A percentile compares a stretch with the other conserved stretches of the same genome.
Conservation (phyloP, 352 stramenopile species). For the Phytopythium boreale region DNA sequence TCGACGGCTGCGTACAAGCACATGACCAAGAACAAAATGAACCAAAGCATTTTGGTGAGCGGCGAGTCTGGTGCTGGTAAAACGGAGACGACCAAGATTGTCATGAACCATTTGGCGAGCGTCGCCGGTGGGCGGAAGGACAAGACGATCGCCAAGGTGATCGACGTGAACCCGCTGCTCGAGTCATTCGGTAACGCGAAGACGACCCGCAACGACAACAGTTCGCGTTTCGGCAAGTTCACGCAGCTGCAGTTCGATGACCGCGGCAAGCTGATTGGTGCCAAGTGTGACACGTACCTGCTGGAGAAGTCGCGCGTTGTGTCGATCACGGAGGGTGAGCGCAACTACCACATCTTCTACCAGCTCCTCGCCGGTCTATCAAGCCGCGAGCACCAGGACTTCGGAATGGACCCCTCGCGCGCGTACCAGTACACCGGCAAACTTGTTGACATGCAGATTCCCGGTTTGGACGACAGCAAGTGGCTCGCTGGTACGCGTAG, state of each 20-base stretch:
- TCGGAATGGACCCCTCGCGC: constrained; percentile 58
- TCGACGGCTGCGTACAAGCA: constrained; percentile 86
- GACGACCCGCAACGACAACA: constrained; percentile 93
- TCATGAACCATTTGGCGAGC: constrained; percentile 87
- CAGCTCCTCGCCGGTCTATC: constrained; percentile 83
- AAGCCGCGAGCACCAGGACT: constrained; percentile 46
- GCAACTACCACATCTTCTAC: constrained; percentile 99
- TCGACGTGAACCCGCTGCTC: constrained; percentile 91
- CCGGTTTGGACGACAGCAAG: constrained; percentile 82
- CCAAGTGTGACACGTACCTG: constrained; percentile 93
- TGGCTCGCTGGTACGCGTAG: constrained; percentile 78
- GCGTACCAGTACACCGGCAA: constrained; percentile 76
- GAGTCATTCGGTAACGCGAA: constrained; percentile 95
- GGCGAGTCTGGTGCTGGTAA: constrained; percentile 90
- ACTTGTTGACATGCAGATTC: constrained; percentile 76
- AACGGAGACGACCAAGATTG: constrained; percentile 97
- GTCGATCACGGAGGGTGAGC: constrained; percentile 93
- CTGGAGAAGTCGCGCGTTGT: constrained; percentile 96
- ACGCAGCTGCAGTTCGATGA: constrained; percentile 87
- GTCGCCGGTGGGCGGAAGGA: constrained; percentile 82
- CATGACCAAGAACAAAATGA: constrained; percentile 70
- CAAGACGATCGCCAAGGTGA: constrained; percentile 89
- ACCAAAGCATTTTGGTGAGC: constrained; percentile 88
- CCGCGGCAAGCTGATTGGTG: constrained; percentile 75
- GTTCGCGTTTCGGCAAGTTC: constrained; percentile 90